Base-by-base conservation (phyloP, 805 yeast genomes). In the Isabelozyma heimii region DNA sequence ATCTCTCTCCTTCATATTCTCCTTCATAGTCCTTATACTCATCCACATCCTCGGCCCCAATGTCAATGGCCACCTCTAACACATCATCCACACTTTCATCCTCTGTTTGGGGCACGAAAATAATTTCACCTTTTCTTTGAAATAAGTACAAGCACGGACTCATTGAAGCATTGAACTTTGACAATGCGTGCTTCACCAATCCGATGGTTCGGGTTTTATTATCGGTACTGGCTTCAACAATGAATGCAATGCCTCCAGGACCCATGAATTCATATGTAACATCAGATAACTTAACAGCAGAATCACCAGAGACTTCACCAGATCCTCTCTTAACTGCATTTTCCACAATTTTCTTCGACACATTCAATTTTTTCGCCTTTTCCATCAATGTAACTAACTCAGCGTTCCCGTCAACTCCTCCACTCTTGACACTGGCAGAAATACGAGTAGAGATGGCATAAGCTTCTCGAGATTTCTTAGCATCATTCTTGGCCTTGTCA, bases 401-500 rank as follows among this genome's bases (percentile, higher is more conserved):
- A 59, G 76, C 50, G 66, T 66, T 47, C 80, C 84, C 72, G 50
- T 92, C 97, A 2, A 65, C 82, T 51, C 72, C 96, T 71, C 73
- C 95, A 78, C 54, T 79, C 53, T 83, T 84, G 0, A 89, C 92
- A 42, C 94, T 87, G 40, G 87, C 76, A 13, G 87, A 82, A 50
- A 92, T 88, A 58, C 83, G 79, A 42, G 82, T 79, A 5, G 97
- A 86, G 60, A 87, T 74, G 56, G 84, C 82, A 57, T 84, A 86
- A 5, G 89, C 83, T 27, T 82, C 74, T 48, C 82, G 79, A 50
- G 89, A 85, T 64, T 82, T 84, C 50, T 79, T 82, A 16, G 90
- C 88, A 69, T 92, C 99, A 60, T 91, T 90, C 53, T 89, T 89
- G 47, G 96, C 96, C 69, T 92, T 92, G 63, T 88, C 94, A 63